phyloP scores from a whole-genome alignment of 164 flowering plant species.

The Macadamia integrifolia region DNA sequence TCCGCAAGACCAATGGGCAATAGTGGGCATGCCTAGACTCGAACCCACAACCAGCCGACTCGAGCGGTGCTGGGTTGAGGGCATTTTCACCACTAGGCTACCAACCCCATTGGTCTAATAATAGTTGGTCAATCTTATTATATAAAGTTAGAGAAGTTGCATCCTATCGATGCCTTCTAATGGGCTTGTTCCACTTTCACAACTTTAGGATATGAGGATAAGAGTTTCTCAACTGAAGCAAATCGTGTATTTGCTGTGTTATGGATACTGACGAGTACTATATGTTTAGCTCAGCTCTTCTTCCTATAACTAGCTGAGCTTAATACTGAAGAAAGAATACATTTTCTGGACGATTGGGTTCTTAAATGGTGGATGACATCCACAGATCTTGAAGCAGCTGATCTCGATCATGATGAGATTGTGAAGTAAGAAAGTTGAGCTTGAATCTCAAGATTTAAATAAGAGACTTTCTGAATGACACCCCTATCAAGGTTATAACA shows the following conservation, averaged over 20 bases:
- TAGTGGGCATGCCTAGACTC: too few relatives aligned
- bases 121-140: slow-evolving; percentile 45
- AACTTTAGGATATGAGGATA: slow-evolving; percentile 82
- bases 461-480: too few relatives aligned
- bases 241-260: slow-evolving; percentile 76
- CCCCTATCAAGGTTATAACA: too few relatives aligned
- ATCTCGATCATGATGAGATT: slow-evolving; percentile 58
- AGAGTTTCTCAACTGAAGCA: slow-evolving; percentile 63
- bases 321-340: slow-evolving; percentile 43
- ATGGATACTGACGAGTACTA: slow-evolving; percentile 71
- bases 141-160: slow-evolving; percentile 37
- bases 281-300: slow-evolving; percentile 68
- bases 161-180: slow-evolving; percentile 60
- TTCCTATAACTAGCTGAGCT: slow-evolving; percentile 67
- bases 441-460: too few relatives aligned
- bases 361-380: slow-evolving; percentile 40
- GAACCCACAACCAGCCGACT: too few relatives aligned
- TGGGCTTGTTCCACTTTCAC: slow-evolving; percentile 85
- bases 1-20: too few relatives aligned
- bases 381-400: slow-evolving; percentile 77
- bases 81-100: too few relatives aligned
- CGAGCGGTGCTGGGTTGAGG: too few relatives aligned
- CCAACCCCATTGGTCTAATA: too few relatives aligned
- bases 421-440: slow-evolving; percentile 45
- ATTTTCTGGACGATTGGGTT: slow-evolving; percentile 49